Base-by-base conservation (phyloP, 768 basidiomycete species). In the Collybiopsis luxurians region DNA sequence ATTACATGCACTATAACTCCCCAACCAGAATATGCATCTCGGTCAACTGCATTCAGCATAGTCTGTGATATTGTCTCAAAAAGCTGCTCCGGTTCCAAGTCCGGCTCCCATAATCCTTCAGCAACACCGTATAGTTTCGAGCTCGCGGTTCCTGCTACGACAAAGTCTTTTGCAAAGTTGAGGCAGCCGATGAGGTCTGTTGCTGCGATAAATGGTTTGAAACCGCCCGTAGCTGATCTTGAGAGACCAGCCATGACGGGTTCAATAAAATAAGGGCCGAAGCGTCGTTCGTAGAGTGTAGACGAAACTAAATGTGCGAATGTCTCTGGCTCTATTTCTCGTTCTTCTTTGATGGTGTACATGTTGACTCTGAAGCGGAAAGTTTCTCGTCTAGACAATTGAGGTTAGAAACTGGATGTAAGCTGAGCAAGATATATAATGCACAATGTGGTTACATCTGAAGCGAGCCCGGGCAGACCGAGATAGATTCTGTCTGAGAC, bases 51-150 rank as follows among this genome's bases (percentile, higher is more conserved):
- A 65, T 95, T 98, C 71, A 98, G 71, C 59, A 99, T 73, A 6
- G 95, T 95, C 72, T 99, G 97, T 27, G 92, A 94, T 66, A 98
- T 95, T 2, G 97, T 98, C 78, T 99, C 97, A 67, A 99, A 99
- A 45, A 99, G 76, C 71, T 98, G 97, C 67, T 98, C 97, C 13
- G 95, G 85, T 68, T 88, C 95, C 70, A 99, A 77, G 71, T 95
- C 92, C 9, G 96, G 95, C 73, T 99, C 97, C 97, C 97, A 99
- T 28, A 99, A 80, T 2, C 95, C 94, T 72, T 99, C 97, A 40
- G 97, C 97, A 52, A 96, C 87, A 88, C 97, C 97, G 65, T 87
- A 97, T 61, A 99, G 73, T 75, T 98, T 98, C 59, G 85, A 79
- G 66, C 87, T 87, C 21, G 97, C 96, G 0, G 94, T 94, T 31